Conservation (phyloP, 2,329 filamentous ascomycete genomes). For the Cordyceps javanica region DNA sequence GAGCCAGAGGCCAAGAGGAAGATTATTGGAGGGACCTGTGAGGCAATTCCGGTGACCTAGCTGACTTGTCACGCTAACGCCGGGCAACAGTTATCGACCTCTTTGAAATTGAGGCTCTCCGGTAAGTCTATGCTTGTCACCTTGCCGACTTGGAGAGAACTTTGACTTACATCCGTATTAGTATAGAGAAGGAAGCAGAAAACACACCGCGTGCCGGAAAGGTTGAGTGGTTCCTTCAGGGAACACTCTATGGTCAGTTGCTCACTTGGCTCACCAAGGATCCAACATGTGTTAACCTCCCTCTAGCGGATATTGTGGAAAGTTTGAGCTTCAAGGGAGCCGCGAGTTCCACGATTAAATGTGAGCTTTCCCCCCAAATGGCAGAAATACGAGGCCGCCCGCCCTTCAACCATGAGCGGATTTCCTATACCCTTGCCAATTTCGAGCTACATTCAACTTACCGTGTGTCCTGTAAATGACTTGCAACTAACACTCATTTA, state of each 20-base stretch:
- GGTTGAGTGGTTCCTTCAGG: not conserved
- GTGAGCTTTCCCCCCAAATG: not conserved
- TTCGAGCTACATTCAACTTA: no score
- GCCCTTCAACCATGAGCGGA: no score
- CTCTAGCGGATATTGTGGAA: not conserved
- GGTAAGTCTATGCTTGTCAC: not conserved
- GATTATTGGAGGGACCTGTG: slow-evolving; percentile 59
- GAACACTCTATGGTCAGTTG: not conserved
- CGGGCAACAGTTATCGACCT: not conserved
- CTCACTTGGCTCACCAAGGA: not conserved
- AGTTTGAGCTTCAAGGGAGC: not conserved
- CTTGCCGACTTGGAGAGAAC: no score
- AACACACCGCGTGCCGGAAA: not conserved
- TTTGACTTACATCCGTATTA: no score
- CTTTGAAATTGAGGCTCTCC: not conserved
- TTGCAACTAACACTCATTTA: not conserved
- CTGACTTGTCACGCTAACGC: no score
- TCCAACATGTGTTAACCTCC: not conserved
- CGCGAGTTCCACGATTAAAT: not conserved
- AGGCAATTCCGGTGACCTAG: no score
- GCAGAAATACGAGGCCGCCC: no score
- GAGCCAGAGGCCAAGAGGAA: slow-evolving; percentile 87
- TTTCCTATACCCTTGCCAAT: no score
- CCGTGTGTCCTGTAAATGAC: not conserved
- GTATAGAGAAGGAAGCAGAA: not conserved